phyloP scores from a whole-genome alignment of 345 rosid genomes.

The Citrus sp. region DNA sequence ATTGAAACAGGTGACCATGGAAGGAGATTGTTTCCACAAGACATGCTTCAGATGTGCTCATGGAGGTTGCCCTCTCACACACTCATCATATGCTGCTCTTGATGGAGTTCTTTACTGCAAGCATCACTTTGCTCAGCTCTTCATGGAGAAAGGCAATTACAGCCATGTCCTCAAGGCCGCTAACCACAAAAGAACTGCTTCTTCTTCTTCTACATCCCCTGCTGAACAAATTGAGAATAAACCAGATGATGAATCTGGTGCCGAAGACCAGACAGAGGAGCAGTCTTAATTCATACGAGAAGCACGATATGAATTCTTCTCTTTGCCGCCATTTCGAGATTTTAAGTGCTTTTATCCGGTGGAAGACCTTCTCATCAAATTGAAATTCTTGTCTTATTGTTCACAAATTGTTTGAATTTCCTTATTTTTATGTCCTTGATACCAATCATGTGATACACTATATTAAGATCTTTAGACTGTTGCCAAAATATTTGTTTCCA shows the following conservation, averaged over 20 bases:
- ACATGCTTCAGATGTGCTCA: slow-evolving; percentile 95
- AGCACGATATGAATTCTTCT: background rate
- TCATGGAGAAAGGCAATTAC: slow-evolving; percentile 93
- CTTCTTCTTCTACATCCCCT: slow-evolving; percentile 43
- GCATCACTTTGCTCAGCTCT: slow-evolving; percentile 92
- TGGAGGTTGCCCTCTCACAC: slow-evolving; percentile 87
- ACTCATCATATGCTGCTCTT: slow-evolving; percentile 89
- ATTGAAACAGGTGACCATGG: slow-evolving; percentile 61
- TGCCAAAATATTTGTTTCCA: background rate
- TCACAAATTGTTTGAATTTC: slow-evolving; percentile 8
- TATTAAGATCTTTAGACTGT: background rate
- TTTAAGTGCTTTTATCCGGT: background rate
- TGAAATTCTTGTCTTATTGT: slow-evolving; percentile 1
- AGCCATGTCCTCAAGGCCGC: slow-evolving; percentile 79
- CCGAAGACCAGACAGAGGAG: slow-evolving; percentile 7
- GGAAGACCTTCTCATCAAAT: background rate
- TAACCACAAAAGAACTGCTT: slow-evolving; percentile 52
- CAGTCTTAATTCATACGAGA: slow-evolving; percentile 3
- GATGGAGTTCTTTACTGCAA: slow-evolving; percentile 89
- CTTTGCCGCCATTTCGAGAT: background rate
- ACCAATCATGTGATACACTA: slow-evolving; percentile 2
- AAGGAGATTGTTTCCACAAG: slow-evolving; percentile 93
- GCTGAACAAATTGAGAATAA: slow-evolving; percentile 42
- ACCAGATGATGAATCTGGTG: background rate
- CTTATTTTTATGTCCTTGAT: background rate